Percentiles rank a stretch among this genome's conserved stretches.
Conservation (phyloP, 2,329 filamentous ascomycete species). For the Dissoconium aciculare region DNA sequence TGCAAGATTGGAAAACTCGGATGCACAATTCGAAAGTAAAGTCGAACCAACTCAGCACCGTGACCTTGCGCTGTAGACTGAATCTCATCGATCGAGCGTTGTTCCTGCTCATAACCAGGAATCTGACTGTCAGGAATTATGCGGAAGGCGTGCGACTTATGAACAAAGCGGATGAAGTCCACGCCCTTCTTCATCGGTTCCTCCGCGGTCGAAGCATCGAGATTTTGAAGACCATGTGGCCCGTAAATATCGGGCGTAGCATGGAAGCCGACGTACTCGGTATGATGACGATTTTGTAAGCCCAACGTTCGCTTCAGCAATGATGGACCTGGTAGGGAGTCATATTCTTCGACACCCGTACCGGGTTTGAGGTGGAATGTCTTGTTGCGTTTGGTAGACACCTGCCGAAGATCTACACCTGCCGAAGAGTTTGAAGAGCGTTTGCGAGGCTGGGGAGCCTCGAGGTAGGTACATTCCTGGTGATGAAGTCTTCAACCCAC, state of each 20-base stretch:
- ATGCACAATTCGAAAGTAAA: conserved; percentile 55
- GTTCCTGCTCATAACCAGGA: conserved; percentile 13
- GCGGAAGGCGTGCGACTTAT: conserved; percentile 60
- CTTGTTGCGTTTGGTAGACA: conserved; percentile 8
- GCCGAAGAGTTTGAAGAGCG: conserved; percentile 5
- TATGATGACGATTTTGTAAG: conserved; percentile 19
- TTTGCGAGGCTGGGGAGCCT: conserved; percentile 22
- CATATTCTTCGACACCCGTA: conserved; percentile 49
- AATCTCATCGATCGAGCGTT: conserved; percentile 49
- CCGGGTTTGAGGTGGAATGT: conserved; percentile 10
- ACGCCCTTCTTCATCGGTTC: conserved; percentile 1
- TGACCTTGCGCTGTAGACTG: conserved; percentile 56
- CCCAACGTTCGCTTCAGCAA: conserved; percentile 48
- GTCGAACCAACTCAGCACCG: conserved; percentile 52
- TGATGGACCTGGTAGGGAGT: conserved; percentile 51
- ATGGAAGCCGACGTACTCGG: conserved; percentile 17
- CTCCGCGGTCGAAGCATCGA: not conserved
- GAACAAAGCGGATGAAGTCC: conserved; percentile 48
- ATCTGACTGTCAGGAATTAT: conserved; percentile 42
- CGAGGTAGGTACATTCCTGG: conserved; percentile 59
- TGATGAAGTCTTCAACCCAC: conserved; percentile 35
- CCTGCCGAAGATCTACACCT: conserved; percentile 1
- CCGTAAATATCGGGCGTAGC: conserved; percentile 12
- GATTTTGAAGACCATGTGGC: conserved; percentile 3
- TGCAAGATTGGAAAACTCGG: conserved; percentile 45